Conservation (phyloP, 2,329 filamentous ascomycete genomes). For the Macrophomina pseudophaseolina region DNA sequence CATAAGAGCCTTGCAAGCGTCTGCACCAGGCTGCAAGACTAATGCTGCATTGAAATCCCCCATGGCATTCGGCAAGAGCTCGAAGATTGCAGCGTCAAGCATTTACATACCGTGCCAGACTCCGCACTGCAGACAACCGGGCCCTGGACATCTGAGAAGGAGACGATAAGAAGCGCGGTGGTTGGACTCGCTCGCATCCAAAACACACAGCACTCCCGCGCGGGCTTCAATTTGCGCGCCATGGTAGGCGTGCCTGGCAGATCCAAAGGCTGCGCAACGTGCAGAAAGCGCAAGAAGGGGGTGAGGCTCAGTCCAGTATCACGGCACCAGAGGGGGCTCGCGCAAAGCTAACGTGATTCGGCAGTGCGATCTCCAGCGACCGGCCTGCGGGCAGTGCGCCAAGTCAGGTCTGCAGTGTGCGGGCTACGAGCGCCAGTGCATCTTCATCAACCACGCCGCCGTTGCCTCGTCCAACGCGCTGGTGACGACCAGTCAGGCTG, state of each 20-base stretch:
- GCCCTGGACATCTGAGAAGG: too few species aligned
- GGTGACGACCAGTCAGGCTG: not conserved
- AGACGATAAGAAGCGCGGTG: not conserved
- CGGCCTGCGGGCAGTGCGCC: constrained; percentile 65
- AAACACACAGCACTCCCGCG: not conserved
- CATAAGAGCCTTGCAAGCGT: not conserved
- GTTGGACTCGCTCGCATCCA: not conserved
- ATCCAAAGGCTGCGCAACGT: constrained; percentile 42
- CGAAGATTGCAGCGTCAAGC: too few species aligned
- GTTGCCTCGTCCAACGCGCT: not conserved
- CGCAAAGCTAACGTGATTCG: constrained; percentile 9
- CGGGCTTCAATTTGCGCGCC: not conserved
- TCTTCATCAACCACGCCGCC: constrained; percentile 58
- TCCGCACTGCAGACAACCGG: too few species aligned
- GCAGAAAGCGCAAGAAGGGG: constrained; percentile 58
- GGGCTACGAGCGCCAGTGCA: constrained; percentile 66
- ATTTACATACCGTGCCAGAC: too few species aligned
- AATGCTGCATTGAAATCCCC: not conserved
- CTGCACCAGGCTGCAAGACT: not conserved
- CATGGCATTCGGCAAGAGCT: too few species aligned
- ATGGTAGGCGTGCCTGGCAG: constrained; percentile 36
- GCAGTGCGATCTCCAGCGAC: constrained; percentile 67
- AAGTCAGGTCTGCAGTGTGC: constrained; percentile 63
- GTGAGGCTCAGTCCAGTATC: constrained; percentile 44
- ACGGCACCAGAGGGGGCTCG: not conserved